A percentile compares a stretch with the other conserved stretches of the same genome.
Evolutionary conservation across 768 basidiomycete genomes (phyloP).

Genomic region (Neoboletus magnificus): DNA sequence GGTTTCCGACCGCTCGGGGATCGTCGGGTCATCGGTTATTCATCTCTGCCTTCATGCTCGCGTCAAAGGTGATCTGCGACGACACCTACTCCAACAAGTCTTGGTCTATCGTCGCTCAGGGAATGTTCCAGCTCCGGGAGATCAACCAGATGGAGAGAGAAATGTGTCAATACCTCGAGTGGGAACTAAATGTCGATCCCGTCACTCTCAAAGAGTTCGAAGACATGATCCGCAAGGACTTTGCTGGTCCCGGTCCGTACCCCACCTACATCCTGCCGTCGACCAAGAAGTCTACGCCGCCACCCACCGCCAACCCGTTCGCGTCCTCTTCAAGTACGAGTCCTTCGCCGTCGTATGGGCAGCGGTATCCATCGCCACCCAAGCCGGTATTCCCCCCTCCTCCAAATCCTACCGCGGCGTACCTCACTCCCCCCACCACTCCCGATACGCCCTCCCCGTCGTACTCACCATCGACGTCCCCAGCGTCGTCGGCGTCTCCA

Average conservation of each 20-base stretch:
- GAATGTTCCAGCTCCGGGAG: constrained; percentile 73
- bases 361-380: constrained; percentile 31
- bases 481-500: constrained; percentile 60
- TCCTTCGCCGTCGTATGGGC: constrained; percentile 29
- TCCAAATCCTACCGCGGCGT: constrained; percentile 13
- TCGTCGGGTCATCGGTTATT: constrained; percentile 71
- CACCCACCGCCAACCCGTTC: constrained; percentile 31
- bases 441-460: constrained; percentile 57
- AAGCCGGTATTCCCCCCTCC: constrained; percentile 23
- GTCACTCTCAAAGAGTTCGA: constrained; percentile 60
- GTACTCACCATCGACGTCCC: constrained; percentile 51
- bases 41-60: constrained; percentile 72
- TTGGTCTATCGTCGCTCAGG: constrained; percentile 88
- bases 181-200: constrained; percentile 80
- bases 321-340: constrained; percentile 30
- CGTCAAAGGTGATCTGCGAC: constrained; percentile 83
- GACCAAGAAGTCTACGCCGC: constrained; percentile 57
- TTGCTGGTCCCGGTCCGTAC: constrained; percentile 52
- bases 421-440: constrained; percentile 32
- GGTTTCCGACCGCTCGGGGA: constrained; percentile 74
- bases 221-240: constrained; percentile 56
- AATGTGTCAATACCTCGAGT: constrained; percentile 87
- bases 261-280: constrained; percentile 61
- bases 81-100: constrained; percentile 93
- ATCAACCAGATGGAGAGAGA: constrained; percentile 83